Percentiles rank a stretch among this genome's conserved stretches.
Conservation (phyloP, 2,329 filamentous ascomycete genomes). For the Paraconiothyrium sp. region DNA sequence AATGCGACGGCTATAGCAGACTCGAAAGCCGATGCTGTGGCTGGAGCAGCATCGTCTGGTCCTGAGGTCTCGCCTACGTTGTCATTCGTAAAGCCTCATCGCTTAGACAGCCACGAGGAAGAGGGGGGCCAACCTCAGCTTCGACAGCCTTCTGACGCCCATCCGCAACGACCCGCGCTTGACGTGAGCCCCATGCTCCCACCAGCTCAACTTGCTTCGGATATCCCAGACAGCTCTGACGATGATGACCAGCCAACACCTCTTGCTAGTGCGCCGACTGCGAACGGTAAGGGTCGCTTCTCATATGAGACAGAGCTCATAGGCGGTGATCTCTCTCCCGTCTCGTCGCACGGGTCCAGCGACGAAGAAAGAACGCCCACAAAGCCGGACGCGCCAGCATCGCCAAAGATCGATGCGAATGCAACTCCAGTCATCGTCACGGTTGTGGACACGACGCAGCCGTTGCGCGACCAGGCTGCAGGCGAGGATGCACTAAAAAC, state of each 20-base stretch:
- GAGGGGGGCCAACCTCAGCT: conserved; percentile 20
- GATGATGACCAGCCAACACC: conserved; percentile 20
- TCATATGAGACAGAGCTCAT: conserved; percentile 36
- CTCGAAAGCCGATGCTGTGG: neutral
- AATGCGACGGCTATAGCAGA: neutral
- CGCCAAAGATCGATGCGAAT: neutral
- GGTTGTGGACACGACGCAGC: conserved; percentile 2
- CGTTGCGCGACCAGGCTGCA: conserved; percentile 2
- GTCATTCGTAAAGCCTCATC: conserved; percentile 21
- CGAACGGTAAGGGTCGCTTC: conserved; percentile 16
- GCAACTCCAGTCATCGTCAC: conserved; percentile 4
- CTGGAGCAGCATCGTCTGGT: neutral
- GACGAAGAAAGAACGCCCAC: conserved; percentile 27
- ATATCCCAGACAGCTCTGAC: neutral
- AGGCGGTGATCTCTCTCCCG: conserved; percentile 39
- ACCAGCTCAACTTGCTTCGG: conserved; percentile 23
- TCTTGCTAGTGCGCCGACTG: neutral
- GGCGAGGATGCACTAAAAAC: conserved; percentile 17
- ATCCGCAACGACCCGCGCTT: conserved; percentile 18
- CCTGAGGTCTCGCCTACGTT: conserved; percentile 24
- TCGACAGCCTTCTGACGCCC: conserved; percentile 12
- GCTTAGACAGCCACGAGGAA: conserved; percentile 26
- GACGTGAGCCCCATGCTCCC: conserved; percentile 39
- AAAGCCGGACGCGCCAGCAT: conserved; percentile 11
- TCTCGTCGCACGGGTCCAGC: conserved; percentile 27